Evolutionary conservation across 495 filamentous ascomycete genomes (phyloP).

Genomic region (Penicilliopsis zonata): DNA sequence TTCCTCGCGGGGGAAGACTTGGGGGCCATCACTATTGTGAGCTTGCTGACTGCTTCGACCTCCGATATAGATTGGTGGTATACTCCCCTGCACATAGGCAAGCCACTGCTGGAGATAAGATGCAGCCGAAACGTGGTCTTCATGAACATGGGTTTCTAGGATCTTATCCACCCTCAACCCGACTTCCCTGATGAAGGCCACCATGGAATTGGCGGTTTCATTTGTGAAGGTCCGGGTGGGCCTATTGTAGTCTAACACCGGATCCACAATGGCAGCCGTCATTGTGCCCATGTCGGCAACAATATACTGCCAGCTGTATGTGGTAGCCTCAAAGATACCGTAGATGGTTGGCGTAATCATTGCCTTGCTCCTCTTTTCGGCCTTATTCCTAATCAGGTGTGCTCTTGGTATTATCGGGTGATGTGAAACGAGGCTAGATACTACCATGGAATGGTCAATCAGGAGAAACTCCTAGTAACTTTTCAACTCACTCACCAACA

Average conservation of each 20-base stretch:
- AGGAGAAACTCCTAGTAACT: too few species aligned
- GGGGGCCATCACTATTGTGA: conserved; percentile 19
- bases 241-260: conserved; percentile 41
- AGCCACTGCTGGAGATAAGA: conserved; percentile 39
- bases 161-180: conserved; percentile 29
- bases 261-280: conserved; percentile 39
- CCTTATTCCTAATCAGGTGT: too few species aligned
- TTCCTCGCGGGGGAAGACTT: conserved; percentile 35
- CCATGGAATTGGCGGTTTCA: conserved; percentile 28
- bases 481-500: too few species aligned
- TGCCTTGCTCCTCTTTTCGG: too few species aligned
- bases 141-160: conserved; percentile 46
- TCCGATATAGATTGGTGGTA: too few species aligned
- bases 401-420: too few species aligned
- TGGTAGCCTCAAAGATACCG: conserved; percentile 22
- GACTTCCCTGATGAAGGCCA: conserved; percentile 19
- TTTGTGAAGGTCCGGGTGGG: conserved; percentile 24
- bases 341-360: conserved; percentile 25
- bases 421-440: too few species aligned
- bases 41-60: conserved; percentile 13
- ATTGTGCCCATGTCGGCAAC: conserved; percentile 33
- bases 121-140: conserved; percentile 42
- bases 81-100: too few species aligned
- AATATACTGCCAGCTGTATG: conserved; percentile 43
- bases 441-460: too few species aligned